phyloP scores from a whole-genome alignment of 306 rosid genomes.

The Prinsepia uniflora region DNA sequence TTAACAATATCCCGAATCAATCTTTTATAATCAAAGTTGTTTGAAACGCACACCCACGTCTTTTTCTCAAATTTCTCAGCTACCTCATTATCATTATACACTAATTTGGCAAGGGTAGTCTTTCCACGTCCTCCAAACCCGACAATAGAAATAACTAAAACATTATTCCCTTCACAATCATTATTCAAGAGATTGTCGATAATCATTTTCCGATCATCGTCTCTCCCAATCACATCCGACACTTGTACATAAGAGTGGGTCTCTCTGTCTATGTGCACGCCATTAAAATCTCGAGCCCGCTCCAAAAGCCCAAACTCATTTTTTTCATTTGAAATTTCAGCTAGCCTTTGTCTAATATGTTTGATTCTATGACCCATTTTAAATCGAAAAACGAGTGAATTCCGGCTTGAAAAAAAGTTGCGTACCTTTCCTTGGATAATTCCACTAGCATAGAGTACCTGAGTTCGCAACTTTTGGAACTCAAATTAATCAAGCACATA shows the following conservation, averaged over 20 bases:
- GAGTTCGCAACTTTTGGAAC: background rate
- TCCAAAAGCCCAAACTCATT: background rate
- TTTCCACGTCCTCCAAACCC: background rate
- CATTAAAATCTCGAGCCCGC: background rate
- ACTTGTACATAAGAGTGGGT: background rate
- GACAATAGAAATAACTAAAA: background rate
- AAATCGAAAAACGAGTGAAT: background rate
- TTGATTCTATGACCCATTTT: background rate
- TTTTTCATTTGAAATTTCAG: background rate
- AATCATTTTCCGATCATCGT: background rate
- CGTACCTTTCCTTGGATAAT: constrained; percentile 1
- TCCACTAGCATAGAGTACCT: background rate
- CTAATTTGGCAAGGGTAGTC: background rate
- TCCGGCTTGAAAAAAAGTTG: constrained; percentile 1
- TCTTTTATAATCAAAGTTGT: constrained; percentile 1
- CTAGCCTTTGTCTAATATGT: background rate
- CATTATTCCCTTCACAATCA: background rate
- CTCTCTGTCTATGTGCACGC: background rate
- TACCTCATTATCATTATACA: background rate
- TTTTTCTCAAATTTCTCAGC: background rate
- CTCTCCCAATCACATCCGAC: constrained; percentile 5
- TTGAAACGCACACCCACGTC: background rate
- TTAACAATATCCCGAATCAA: constrained; percentile 6
- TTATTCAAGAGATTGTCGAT: background rate
- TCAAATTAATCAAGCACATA: background rate